Conservation (phyloP, 805 yeast genomes). For the Saccharomycopsis lassenensis region DNA sequence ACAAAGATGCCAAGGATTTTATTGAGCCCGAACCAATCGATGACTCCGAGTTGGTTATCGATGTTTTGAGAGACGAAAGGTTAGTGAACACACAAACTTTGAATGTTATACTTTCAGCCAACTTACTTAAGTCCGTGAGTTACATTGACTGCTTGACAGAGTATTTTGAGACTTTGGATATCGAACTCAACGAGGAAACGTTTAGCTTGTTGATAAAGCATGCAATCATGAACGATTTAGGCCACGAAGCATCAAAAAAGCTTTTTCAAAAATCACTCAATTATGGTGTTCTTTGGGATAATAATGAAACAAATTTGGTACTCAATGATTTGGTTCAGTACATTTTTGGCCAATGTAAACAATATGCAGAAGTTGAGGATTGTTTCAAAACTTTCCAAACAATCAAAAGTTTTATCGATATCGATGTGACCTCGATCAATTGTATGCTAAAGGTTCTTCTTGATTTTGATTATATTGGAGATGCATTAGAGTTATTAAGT, state of each 20-base stretch:
- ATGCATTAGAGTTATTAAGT: conserved; percentile 30
- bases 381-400: conserved; percentile 8
- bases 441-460: conserved; percentile 29
- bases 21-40: conserved; percentile 3
- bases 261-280: conserved; percentile 27
- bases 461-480: conserved; percentile 26
- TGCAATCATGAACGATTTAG: conserved; percentile 22
- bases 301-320: conserved; percentile 16
- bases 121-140: conserved; percentile 6
- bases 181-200: conserved; percentile 28
- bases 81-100: conserved; percentile 11
- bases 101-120: conserved; percentile 6
- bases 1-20: neutral
- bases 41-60: neutral
- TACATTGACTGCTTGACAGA: conserved; percentile 18
- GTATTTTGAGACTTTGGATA: conserved; percentile 24
- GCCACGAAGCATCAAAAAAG: conserved; percentile 24
- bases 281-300: conserved; percentile 33
- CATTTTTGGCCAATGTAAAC: conserved; percentile 2
- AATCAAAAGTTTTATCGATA: conserved; percentile 28
- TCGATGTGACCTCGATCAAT: conserved; percentile 29
- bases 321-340: conserved; percentile 21
- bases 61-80: conserved; percentile 2
- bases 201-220: conserved; percentile 28
- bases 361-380: conserved; percentile 3